phyloP scores from a whole-genome alignment of 495 filamentous ascomycete genomes.

The Penicillium roqueforti region DNA sequence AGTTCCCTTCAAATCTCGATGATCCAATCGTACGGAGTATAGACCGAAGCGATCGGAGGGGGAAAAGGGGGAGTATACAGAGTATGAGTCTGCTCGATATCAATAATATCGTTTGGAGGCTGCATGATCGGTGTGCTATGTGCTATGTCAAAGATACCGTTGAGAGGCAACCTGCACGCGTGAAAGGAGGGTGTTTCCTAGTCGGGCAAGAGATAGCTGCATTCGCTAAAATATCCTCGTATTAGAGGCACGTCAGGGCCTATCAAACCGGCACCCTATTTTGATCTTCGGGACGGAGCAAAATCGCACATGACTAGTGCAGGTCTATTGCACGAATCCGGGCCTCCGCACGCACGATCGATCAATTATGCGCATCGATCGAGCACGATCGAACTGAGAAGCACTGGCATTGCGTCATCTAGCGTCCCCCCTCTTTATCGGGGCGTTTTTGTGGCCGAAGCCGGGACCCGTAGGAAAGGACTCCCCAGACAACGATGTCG shows the following conservation, averaged over 20 bases:
- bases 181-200: not conserved
- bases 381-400: slow-evolving; percentile 15
- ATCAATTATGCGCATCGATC: slow-evolving; percentile 23
- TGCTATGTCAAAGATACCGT: slow-evolving; percentile 5
- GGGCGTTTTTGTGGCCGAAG: slow-evolving; percentile 1
- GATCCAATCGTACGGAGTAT: slow-evolving; percentile 5
- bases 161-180: slow-evolving; percentile 4
- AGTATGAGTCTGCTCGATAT: slow-evolving; percentile 6
- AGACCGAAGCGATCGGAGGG: not conserved
- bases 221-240: slow-evolving; percentile 1
- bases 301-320: slow-evolving; percentile 11
- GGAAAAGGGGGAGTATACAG: not conserved
- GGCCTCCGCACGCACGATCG: slow-evolving; percentile 16
- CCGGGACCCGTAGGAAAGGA: not conserved
- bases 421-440: not conserved
- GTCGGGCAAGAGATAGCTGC: not conserved
- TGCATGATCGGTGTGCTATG: not conserved
- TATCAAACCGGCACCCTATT: slow-evolving; percentile 21
- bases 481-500: not conserved
- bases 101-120: not conserved
- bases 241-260: slow-evolving; percentile 13
- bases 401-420: slow-evolving; percentile 13
- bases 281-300: slow-evolving; percentile 21
- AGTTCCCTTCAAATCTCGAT: not conserved
- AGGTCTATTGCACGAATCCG: slow-evolving; percentile 8